Evolutionary conservation across 495 filamentous ascomycete species (phyloP), one percentile per base, ranked within the genome.

Genomic region (Friedmanniomyces endolithicus): DNA sequence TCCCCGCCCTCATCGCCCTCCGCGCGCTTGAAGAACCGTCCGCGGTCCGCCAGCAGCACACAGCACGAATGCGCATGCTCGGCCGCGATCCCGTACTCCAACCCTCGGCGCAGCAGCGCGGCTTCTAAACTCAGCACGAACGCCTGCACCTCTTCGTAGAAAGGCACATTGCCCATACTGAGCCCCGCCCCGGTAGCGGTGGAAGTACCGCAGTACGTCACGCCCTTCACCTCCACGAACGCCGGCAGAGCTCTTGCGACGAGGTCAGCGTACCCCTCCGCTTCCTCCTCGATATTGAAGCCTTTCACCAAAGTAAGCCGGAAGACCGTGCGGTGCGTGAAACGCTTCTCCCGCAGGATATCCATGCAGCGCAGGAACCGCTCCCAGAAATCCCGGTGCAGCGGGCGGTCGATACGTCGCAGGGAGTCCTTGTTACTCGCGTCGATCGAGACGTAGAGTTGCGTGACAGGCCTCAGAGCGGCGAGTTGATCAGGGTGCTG

Each of bases 321-420:
- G 76, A 95, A 97, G 4, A 97, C 90, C 29, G 90, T 97, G 19
- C 90, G 83, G 62, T 95, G 90, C 48, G 75, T 70, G 71, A 84
- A 82, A 19, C 90, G 76, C 64, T 84, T 84, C 67, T 86, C 84
- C 29, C 86, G 78, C 12, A 97, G 72, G 59, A 97, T 95, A 54
- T 94, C 89, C 24, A 97, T 76, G 67, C 90, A 97, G 20, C 81
- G 75, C 59, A 84, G 79, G 74, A 97, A 95, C 22, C 90, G 84
- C 70, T 95, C 88, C 90, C 90, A 97, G 71, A 94, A 97, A 69
- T 97, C 90, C 24, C 90, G 83, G 70, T 96, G 89, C 14, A 97
- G 78, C 0, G 90, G 90, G 0, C 90, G 75, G 66, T 97, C 90
- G 63, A 97, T 94, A 55, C 81, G 81, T 19, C 85, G 80, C 27